Evolutionary conservation across 495 filamentous ascomycete species (phyloP).

Genomic region (Melanomma pulvis-pyrius): DNA sequence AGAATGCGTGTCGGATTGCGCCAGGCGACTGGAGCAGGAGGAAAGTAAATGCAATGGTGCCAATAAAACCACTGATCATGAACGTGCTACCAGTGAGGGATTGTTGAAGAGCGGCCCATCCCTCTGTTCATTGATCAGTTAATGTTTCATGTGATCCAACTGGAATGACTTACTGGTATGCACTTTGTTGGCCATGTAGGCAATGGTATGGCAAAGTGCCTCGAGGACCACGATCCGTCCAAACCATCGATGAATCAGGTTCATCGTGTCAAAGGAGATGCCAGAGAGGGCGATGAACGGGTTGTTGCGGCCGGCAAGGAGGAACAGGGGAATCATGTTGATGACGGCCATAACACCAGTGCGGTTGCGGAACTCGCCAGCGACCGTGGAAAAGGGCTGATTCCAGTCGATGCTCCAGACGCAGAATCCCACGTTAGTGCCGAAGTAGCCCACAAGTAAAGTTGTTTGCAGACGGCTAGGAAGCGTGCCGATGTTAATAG

Average conservation of each 20-base stretch:
- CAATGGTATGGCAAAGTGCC: constrained; percentile 70
- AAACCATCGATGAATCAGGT: constrained; percentile 92
- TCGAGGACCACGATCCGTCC: constrained; percentile 84
- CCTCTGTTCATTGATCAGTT: constrained; percentile 45
- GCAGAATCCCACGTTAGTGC: constrained; percentile 68
- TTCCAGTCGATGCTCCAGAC: constrained; percentile 61
- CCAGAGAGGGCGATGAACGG: constrained; percentile 70
- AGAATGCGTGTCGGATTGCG: constrained; percentile 87
- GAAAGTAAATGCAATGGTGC: constrained; percentile 58
- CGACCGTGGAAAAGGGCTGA: constrained; percentile 49
- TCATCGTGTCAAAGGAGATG: constrained; percentile 96
- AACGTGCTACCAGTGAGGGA: constrained; percentile 32
- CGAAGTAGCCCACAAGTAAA: constrained; percentile 65
- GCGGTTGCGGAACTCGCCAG: constrained; percentile 69
- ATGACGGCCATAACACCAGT: constrained; percentile 74
- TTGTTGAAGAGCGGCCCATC: constrained; percentile 60
- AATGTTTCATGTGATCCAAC: neutral
- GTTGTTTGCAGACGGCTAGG: constrained; percentile 81
- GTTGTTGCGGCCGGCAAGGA: constrained; percentile 71
- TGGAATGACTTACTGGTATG: constrained; percentile 51
- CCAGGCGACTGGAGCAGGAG: constrained; percentile 66
- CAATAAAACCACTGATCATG: constrained; percentile 44
- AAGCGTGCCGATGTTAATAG: constrained; percentile 80
- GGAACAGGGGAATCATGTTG: constrained; percentile 76
- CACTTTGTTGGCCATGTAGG: constrained; percentile 69